Percentiles rank a stretch among this genome's conserved stretches.
Evolutionary conservation across 371 early-diverging fungal species (phyloP).

Genomic region (Conidiobolus incongruus): DNA sequence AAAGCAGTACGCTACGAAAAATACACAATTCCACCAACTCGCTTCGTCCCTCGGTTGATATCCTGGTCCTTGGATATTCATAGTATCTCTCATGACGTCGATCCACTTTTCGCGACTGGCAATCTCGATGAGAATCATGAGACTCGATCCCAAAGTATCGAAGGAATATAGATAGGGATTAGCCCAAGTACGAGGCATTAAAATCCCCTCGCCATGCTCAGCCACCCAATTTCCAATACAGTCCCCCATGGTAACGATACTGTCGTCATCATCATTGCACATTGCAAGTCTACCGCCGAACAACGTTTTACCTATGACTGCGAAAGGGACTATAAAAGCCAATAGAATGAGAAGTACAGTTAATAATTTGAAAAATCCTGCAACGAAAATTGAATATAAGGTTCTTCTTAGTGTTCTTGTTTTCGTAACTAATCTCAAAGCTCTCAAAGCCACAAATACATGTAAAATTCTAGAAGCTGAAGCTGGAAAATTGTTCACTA

Average conservation of each 20-base stretch:
- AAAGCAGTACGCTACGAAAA: slow-evolving; percentile 36
- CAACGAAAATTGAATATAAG: slow-evolving; percentile 26
- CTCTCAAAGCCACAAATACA: slow-evolving; percentile 34
- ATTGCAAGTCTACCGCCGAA: slow-evolving; percentile 26
- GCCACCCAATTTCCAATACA: slow-evolving; percentile 19
- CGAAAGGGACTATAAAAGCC: slow-evolving; percentile 37
- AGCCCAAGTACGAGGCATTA: slow-evolving; percentile 33
- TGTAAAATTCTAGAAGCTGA: slow-evolving; percentile 22
- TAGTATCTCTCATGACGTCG: slow-evolving; percentile 29
- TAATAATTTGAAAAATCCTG: slow-evolving; percentile 27
- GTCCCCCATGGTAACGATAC: neutral
- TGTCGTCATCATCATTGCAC: slow-evolving; percentile 23
- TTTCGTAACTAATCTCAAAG: slow-evolving; percentile 33
- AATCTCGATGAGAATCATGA: slow-evolving; percentile 36
- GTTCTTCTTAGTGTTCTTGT: slow-evolving; percentile 26
- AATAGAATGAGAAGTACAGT: slow-evolving; percentile 29
- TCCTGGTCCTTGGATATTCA: slow-evolving; percentile 13
- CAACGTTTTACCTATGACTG: slow-evolving; percentile 35
- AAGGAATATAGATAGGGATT: slow-evolving; percentile 42
- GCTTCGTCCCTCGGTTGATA: slow-evolving; percentile 15
- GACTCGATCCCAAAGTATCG: slow-evolving; percentile 28
- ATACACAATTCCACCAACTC: slow-evolving; percentile 28
- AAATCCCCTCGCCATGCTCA: slow-evolving; percentile 7
- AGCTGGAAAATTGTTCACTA: neutral
- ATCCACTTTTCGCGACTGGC: slow-evolving; percentile 49